Conservation (phyloP, 139 green algal genomes). For the Picochlorum costavermella region DNA sequence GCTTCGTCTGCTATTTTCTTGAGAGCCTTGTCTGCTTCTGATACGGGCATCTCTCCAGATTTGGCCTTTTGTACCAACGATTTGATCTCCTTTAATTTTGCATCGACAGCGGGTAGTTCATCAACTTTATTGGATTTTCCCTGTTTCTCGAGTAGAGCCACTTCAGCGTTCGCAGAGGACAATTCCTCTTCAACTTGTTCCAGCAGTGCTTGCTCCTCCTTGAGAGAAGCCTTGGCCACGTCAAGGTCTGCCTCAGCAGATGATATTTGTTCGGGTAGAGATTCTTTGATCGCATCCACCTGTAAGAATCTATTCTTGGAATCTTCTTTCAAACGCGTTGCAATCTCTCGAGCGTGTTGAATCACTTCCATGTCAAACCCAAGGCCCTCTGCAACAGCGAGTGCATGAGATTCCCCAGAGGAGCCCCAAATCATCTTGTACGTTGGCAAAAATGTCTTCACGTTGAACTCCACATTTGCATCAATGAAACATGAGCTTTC, state of each 20-base stretch:
- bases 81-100: background rate
- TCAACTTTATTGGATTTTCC: too few species aligned
- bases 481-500: constrained; percentile 33
- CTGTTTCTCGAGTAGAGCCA: background rate
- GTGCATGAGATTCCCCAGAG: constrained; percentile 40
- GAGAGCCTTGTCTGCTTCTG: constrained; percentile 5
- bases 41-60: background rate
- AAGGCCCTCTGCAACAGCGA: constrained; percentile 44
- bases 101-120: too few species aligned
- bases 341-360: constrained; percentile 30
- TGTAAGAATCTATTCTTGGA: background rate
- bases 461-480: constrained; percentile 56
- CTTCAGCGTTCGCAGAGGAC: background rate
- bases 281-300: constrained; percentile 19
- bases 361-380: constrained; percentile 43
- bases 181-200: constrained; percentile 8
- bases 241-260: background rate
- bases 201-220: background rate
- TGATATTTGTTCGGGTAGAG: constrained; percentile 20
- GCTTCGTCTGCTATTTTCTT: background rate
- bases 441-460: constrained; percentile 44
- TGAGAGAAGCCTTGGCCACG: constrained; percentile 3
- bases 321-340: constrained; percentile 8
- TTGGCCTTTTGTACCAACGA: background rate
- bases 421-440: constrained; percentile 51